Evolutionary conservation across 1,284 basidiomycete species (phyloP).

Genomic region (Ustilago loliicola): DNA sequence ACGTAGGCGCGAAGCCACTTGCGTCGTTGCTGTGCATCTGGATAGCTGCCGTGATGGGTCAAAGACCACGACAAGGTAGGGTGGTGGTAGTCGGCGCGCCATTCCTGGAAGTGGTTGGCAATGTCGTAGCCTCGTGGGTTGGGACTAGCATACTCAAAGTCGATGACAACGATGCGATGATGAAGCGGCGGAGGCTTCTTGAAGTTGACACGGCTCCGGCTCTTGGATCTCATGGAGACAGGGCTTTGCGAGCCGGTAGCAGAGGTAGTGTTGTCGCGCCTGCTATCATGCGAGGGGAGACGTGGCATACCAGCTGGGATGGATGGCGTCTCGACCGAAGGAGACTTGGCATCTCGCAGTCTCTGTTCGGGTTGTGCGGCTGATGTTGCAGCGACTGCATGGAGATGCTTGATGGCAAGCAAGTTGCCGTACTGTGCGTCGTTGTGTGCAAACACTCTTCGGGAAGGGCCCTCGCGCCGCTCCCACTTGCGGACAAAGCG

Average conservation of each 20-base stretch:
- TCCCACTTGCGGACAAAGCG: conserved; percentile 62
- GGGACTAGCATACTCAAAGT: conserved; percentile 66
- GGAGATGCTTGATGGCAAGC: conserved; percentile 56
- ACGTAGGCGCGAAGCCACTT: conserved; percentile 69
- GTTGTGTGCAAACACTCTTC: conserved; percentile 67
- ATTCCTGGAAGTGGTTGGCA: conserved; percentile 69
- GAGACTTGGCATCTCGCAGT: conserved; percentile 28
- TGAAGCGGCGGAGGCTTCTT: conserved; percentile 51
- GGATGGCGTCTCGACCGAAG: conserved; percentile 31
- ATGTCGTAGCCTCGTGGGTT: conserved; percentile 67
- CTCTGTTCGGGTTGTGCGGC: conserved; percentile 26
- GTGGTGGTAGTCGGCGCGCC: conserved; percentile 66
- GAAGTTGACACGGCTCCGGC: conserved; percentile 30
- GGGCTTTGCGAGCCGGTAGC: conserved; percentile 28
- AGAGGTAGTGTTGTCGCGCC: conserved; percentile 36
- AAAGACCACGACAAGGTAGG: conserved; percentile 60
- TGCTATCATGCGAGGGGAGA: conserved; percentile 24
- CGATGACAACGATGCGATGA: conserved; percentile 67
- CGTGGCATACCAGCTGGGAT: conserved; percentile 58
- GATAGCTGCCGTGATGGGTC: conserved; percentile 61
- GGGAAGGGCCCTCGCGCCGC: conserved; percentile 55
- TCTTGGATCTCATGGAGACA: conserved; percentile 39
- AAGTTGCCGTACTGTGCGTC: conserved; percentile 68
- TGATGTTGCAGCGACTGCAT: not conserved
- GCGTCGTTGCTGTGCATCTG: conserved; percentile 55